Evolutionary conservation across 2,329 filamentous ascomycete genomes (phyloP), one percentile per base, ranked within the genome.

Genomic region (Ceratocystis colombiana): DNA sequence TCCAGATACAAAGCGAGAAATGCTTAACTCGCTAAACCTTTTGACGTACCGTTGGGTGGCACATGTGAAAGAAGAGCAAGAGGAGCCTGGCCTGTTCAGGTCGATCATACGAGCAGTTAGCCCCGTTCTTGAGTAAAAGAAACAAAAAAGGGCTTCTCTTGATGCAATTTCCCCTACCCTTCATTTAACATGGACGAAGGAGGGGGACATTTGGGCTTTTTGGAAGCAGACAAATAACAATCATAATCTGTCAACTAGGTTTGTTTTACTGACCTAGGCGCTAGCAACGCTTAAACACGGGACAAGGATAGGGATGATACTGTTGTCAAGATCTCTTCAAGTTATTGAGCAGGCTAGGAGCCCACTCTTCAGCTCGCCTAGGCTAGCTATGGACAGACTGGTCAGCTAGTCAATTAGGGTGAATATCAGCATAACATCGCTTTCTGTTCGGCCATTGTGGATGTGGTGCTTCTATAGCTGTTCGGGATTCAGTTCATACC

Each of bases 231-330:
- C 8, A 41, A 41, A 41, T 41, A 41, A 12, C 48, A 15, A 59
- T 37, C 12, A 59, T 25, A 59, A 33, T 59, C 55, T 59, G 55
- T 33, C 55, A 59, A 55, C 50, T 30, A 22, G 20, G 17, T 17
- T 48, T 48, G 46, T 48, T 17, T n/a, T 17, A 8, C 48, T 12
- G n/a, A 5, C 20, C 48, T 20, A 5, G 8, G 20, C n/a, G n/a
- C 20, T 15, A 41, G 37, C 37, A 15, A 53, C n/a, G 22, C 22
- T n/a, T 53, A n/a, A 53, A 25, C 22, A 53, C 48, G 48, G 48
- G 48, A 53, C 48, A 53, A 53, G 48, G 48, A 53, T 53, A 53
- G 48, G 48, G 48, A 12, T 25, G 37, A 41, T 41, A 41, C 37
- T 41, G 12, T 41, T 41, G 37, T 41, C 37, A 41, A 41, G 37